Base-by-base conservation (phyloP, 805 yeast genomes). In the Candida quercuum region DNA sequence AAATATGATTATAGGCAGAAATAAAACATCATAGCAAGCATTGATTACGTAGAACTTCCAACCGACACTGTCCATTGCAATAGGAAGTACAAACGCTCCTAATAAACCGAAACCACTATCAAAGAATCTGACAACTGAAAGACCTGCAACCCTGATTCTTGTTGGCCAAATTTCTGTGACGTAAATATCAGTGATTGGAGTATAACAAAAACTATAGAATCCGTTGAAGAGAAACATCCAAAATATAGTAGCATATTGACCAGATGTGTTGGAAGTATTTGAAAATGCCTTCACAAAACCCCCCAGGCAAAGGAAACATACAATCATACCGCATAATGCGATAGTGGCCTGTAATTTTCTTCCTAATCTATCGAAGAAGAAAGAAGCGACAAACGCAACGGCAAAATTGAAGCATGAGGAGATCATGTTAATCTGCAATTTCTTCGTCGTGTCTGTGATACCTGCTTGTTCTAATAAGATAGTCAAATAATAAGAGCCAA, bases 381-480 rank as follows among this genome's bases (percentile, higher is more conserved):
- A 42, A 6, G 38, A n/a, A 12, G 36, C 33, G n/a, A 15, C 20
- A 15, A 39, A 7, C 3, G 40, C 16, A 13, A 39, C 37, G 13
- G 35, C 24, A 18, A 42, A 39, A 24, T 32, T 28, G 43, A 41
- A 39, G 29, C 34, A 30, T 4, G 41, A 31, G 23, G 37, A 31
- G 32, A 42, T 42, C 28, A 42, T 32, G 48, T 72, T 72, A 42
- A 71, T 63, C 36, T 65, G 49, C 33, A 71, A 61, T 49, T 69
- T 66, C 31, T 52, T 52, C 33, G 52, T 56, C 13, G 58, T 50
- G 24, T 51, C 59, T 36, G 69, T 67, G 42, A 72, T 71, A 37
- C 78, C 76, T 46, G 43, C 46, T 21, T 42, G 43, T 29, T 30
- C 19, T 6, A 42, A 32, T 17, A 42, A 12, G 5, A 42, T 27